Percentiles rank a stretch among this genome's conserved stretches.
These are phyloP conservation scores for Blastocystis sp. DNA, from an alignment of 352 stramenopile species.

Conservation along the genomic window DNA sequence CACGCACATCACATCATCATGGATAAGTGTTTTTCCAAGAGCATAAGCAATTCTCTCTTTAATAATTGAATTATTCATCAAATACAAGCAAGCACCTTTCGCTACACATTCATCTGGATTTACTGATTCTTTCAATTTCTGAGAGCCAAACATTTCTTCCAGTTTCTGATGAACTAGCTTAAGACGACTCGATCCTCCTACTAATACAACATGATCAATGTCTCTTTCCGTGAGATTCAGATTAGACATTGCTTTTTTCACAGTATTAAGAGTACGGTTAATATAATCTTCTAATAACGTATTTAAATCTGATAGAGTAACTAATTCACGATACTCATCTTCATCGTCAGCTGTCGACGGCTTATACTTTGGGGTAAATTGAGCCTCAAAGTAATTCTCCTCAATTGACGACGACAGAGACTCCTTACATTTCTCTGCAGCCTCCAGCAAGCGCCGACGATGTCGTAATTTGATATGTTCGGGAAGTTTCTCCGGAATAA, in stretches of 20 bases:
- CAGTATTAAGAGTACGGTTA: constrained; percentile 93
- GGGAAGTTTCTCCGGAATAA: not conserved
- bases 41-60: constrained; percentile 5
- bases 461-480: not conserved
- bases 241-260: constrained; percentile 91
- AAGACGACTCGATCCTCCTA: constrained; percentile 96
- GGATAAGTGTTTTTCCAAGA: not conserved
- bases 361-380: not conserved
- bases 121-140: constrained; percentile 84
- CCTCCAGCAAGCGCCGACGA: not conserved
- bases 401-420: not conserved
- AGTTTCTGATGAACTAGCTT: constrained; percentile 92
- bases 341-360: not conserved
- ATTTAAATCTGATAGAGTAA: not conserved
- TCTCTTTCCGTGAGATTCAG: constrained; percentile 89
- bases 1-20: constrained; percentile 16
- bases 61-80: not conserved
- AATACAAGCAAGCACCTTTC: constrained; percentile 81
- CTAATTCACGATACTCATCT: not conserved
- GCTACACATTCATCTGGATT: constrained; percentile 97
- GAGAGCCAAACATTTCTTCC: constrained; percentile 96
- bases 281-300: constrained; percentile 70
- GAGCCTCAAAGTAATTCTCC: not conserved
- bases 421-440: not conserved
- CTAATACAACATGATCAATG: constrained; percentile 96